Conservation (phyloP, 2,329 filamentous ascomycete species). For the Neofusicoccum parvum region DNA sequence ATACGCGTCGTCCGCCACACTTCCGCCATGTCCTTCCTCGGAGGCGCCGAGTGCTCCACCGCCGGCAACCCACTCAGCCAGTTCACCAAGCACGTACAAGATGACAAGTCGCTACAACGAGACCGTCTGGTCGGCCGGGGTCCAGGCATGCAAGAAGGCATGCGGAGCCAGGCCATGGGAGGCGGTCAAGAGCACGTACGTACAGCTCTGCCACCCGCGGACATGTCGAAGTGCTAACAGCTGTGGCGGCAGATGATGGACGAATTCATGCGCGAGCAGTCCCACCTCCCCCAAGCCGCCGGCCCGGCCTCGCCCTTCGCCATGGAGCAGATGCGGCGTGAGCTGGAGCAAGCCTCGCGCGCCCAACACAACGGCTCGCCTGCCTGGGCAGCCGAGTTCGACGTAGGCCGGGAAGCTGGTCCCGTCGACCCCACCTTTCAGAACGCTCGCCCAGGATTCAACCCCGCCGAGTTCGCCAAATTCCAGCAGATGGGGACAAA, state of each 20-base stretch:
- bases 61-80: slow-evolving; percentile 94
- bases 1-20: not conserved
- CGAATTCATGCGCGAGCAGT: slow-evolving; percentile 82
- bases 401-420: slow-evolving; percentile 60
- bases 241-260: slow-evolving; percentile 76
- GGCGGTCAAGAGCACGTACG: slow-evolving; percentile 65
- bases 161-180: slow-evolving; percentile 71
- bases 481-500: slow-evolving; percentile 76
- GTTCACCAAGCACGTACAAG: slow-evolving; percentile 95
- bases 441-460: slow-evolving; percentile 61
- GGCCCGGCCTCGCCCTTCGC: slow-evolving; percentile 61
- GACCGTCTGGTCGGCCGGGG: slow-evolving; percentile 81
- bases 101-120: slow-evolving; percentile 92
- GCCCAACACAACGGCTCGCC: slow-evolving; percentile 55
- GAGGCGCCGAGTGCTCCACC: slow-evolving; percentile 94
- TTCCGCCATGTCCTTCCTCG: slow-evolving; percentile 86
- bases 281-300: slow-evolving; percentile 58
- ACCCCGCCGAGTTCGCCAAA: slow-evolving; percentile 79
- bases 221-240: not conserved
- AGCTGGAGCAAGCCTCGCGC: slow-evolving; percentile 58
- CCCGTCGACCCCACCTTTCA: slow-evolving; percentile 71
- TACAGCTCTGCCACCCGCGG: slow-evolving; percentile 12
- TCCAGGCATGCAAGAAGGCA: slow-evolving; percentile 72
- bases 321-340: slow-evolving; percentile 67
- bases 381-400: slow-evolving; percentile 67